phyloP scores from a whole-genome alignment of 352 stramenopile genomes.

The Elongisporangium anandrum region DNA sequence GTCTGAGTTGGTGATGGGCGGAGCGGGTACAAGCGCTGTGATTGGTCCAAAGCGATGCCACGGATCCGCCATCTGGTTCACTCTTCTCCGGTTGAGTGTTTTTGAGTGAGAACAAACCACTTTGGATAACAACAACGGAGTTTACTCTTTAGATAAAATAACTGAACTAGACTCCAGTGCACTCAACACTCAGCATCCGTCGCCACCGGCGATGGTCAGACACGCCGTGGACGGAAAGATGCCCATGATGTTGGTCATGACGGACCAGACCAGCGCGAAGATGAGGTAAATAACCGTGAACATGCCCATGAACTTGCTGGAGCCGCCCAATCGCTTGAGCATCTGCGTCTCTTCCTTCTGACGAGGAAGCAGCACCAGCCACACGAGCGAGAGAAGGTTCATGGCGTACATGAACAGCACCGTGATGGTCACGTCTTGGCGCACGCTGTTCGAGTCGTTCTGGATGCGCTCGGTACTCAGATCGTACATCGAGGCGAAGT shows the following conservation, averaged over 20 bases:
- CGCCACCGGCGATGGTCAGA: constrained; percentile 47
- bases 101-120: background rate
- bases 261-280: constrained; percentile 46
- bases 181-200: constrained; percentile 24
- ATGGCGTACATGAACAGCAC: constrained; percentile 47
- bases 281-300: constrained; percentile 35
- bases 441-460: constrained; percentile 37
- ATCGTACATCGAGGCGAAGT: constrained; percentile 35
- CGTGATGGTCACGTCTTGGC: constrained; percentile 45
- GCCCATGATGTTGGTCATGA: constrained; percentile 56
- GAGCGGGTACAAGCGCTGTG: background rate
- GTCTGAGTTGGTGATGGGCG: background rate
- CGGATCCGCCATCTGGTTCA: background rate
- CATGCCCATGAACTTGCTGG: constrained; percentile 40
- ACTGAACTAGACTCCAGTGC: background rate
- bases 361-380: constrained; percentile 48
- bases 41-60: background rate
- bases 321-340: constrained; percentile 58
- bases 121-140: too few relatives aligned
- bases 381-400: constrained; percentile 46
- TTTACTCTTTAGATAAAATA: background rate
- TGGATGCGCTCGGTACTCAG: constrained; percentile 43
- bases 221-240: constrained; percentile 54
- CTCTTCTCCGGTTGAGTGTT: background rate
- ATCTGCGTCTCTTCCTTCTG: constrained; percentile 65